Evolutionary conservation across 495 filamentous ascomycete species (phyloP).

Genomic region (Podospora anserina): DNA sequence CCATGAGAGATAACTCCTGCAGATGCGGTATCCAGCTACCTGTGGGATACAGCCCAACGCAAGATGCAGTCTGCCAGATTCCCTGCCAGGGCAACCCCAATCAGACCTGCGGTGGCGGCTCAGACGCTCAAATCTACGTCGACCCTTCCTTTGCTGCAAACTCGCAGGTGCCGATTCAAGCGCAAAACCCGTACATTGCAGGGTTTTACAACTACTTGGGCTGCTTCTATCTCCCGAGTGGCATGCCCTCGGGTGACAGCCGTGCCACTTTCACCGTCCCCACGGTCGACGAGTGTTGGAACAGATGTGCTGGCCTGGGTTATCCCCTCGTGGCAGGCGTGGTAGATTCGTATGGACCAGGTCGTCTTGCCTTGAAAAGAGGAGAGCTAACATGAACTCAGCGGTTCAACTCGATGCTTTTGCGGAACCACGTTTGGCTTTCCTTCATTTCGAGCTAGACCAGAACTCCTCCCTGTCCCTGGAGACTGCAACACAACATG

Average conservation of each 20-base stretch:
- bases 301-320: slow-evolving; percentile 6
- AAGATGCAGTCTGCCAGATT: slow-evolving; percentile 11
- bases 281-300: neutral
- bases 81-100: slow-evolving; percentile 17
- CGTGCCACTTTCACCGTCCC: neutral
- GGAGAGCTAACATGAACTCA: neutral
- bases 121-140: slow-evolving; percentile 18
- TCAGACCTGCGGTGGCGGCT: slow-evolving; percentile 20
- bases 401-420: neutral
- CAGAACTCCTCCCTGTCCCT: neutral
- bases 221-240: slow-evolving; percentile 1
- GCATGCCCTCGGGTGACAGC: neutral
- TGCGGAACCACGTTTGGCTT: slow-evolving; percentile 5
- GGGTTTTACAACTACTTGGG: neutral
- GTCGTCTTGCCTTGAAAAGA: neutral
- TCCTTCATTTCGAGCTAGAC: neutral
- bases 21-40: slow-evolving; percentile 27
- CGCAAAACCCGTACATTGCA: neutral
- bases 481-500: slow-evolving; percentile 11
- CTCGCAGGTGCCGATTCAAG: slow-evolving; percentile 4
- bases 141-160: slow-evolving; percentile 25
- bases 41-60: neutral
- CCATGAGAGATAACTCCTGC: slow-evolving; percentile 23
- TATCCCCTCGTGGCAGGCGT: neutral
- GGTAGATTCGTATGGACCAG: neutral